Base-by-base conservation (phyloP, 2,329 filamentous ascomycete species). In the Lecanicillium sp. region DNA sequence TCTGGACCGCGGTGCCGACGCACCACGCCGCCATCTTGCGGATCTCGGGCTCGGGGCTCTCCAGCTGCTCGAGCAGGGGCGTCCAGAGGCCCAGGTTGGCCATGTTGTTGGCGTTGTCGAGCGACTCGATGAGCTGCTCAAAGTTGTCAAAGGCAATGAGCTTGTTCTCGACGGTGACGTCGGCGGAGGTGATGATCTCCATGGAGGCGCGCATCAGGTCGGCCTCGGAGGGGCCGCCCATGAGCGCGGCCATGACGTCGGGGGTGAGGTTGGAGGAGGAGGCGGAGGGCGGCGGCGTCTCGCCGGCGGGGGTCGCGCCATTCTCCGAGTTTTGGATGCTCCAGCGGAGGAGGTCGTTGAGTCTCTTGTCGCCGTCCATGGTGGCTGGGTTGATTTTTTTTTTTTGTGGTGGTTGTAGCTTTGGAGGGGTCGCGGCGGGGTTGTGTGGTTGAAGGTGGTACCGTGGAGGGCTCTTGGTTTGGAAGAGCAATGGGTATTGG, bases 51-150 rank as follows among this genome's bases (percentile, higher is more conserved):
- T 93, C 84, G 10, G 78, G 73, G 59, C 83, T 76, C 42, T 75
- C 72, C 12, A 98, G 73, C 54, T 86, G 80, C 8, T 74, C 68
- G 10, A 96, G 72, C 32, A 98, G 73, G 9, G 88, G 88, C 10
- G 79, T 77, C 93, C 93, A 98, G 26, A 97, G 75, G 6, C 78
- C 77, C 17, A 96, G 71, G 23, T 78, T 78, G 55, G 83, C 83
- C 57, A 98, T 79, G 69, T 96, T 94, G 73, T 97, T 98, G 50
- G 93, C 91, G 66, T 98, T 98, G 74, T 98, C 93, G 58, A 97
- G 81, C 54, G 80, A 83, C 72, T 96, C 90, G 59, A 96, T 85
- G 51, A 95, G 74, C 67, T 95, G 88, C 71, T 95, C 90, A 54
- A 96, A 86, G 70, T 96, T 95, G 77, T 95, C 90, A 67, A 95